Percentiles rank a stretch among this genome's conserved stretches.
These are phyloP conservation scores for Serendipita sp. DNA, from an alignment of 768 basidiomycete genomes.

Conservation along the genomic window DNA sequence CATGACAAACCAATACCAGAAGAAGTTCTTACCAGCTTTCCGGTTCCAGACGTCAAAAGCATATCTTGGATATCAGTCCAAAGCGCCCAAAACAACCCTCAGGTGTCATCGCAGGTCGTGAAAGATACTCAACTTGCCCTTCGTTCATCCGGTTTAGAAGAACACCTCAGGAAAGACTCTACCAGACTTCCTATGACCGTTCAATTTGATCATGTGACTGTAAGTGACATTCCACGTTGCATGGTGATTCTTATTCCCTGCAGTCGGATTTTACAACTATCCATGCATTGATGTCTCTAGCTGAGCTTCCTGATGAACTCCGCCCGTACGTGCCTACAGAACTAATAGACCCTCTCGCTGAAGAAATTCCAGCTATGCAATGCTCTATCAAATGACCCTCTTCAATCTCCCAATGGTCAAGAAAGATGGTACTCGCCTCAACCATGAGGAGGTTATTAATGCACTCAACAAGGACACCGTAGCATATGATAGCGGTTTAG, in stretches of 20 bases:
- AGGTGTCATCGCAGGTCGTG: constrained; percentile 22
- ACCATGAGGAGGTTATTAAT: constrained; percentile 83
- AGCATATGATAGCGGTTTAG: constrained; percentile 58
- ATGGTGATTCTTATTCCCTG: not conserved
- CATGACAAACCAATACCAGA: constrained; percentile 70
- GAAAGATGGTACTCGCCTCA: constrained; percentile 47
- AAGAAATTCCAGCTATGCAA: constrained; percentile 40
- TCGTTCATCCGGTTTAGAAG: constrained; percentile 29
- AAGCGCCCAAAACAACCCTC: constrained; percentile 45
- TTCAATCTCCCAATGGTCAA: constrained; percentile 74
- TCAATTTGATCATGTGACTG: constrained; percentile 87
- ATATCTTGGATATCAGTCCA: constrained; percentile 84
- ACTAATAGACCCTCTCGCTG: constrained; percentile 4
- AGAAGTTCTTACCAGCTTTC: constrained; percentile 68
- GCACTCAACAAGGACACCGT: constrained; percentile 84
- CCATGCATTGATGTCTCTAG: constrained; percentile 62
- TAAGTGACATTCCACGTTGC: constrained; percentile 18
- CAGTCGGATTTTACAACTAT: constrained; percentile 88
- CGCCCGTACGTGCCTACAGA: constrained; percentile 40
- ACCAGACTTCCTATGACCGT: constrained; percentile 67
- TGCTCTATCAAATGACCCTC: constrained; percentile 65
- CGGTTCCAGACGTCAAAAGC: constrained; percentile 76
- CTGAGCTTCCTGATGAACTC: constrained; percentile 51
- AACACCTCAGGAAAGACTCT: constrained; percentile 54
- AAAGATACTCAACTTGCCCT: constrained; percentile 14